Percentiles rank a stretch among this genome's conserved stretches.
phyloP scores from a whole-genome alignment of 2,329 filamentous ascomycete species.

The Aureobasidium melanogenum region DNA sequence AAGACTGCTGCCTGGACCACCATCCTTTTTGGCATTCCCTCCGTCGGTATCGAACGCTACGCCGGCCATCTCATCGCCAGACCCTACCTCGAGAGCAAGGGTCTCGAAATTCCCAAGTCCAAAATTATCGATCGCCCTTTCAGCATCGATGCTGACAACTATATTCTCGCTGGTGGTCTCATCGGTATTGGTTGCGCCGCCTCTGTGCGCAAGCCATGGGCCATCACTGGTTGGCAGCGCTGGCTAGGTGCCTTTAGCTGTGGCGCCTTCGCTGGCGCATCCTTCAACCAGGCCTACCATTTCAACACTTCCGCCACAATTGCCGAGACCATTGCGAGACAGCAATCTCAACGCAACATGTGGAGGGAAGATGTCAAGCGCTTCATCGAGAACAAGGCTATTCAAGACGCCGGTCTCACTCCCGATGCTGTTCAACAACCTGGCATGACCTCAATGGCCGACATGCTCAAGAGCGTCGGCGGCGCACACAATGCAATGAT shows the following conservation, averaged over 20 bases:
- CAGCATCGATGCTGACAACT: slow-evolving; percentile 13
- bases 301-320: background rate
- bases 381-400: background rate
- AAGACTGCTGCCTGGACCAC: slow-evolving; percentile 8
- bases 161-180: slow-evolving; percentile 9
- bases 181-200: slow-evolving; percentile 3
- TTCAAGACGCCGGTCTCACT: background rate
- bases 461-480: background rate
- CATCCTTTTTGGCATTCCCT: background rate
- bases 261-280: slow-evolving; percentile 2
- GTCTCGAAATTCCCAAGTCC: slow-evolving; percentile 5
- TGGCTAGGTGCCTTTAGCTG: slow-evolving; percentile 10
- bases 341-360: background rate
- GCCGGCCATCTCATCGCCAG: slow-evolving; percentile 1
- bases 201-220: slow-evolving; percentile 3
- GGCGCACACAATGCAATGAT: background rate
- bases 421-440: background rate
- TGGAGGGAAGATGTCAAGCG: slow-evolving; percentile 5
- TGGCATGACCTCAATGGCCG: background rate
- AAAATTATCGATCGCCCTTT: slow-evolving; percentile 12
- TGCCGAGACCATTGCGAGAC: background rate
- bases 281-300: slow-evolving; percentile 2
- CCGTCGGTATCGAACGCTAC: background rate
- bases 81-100: slow-evolving; percentile 13
- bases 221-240: slow-evolving; percentile 11